A percentile compares a stretch with the other conserved stretches of the same genome.
Evolutionary conservation across 805 yeast species (phyloP).

Genomic region (Ogataea wickerhamii): DNA sequence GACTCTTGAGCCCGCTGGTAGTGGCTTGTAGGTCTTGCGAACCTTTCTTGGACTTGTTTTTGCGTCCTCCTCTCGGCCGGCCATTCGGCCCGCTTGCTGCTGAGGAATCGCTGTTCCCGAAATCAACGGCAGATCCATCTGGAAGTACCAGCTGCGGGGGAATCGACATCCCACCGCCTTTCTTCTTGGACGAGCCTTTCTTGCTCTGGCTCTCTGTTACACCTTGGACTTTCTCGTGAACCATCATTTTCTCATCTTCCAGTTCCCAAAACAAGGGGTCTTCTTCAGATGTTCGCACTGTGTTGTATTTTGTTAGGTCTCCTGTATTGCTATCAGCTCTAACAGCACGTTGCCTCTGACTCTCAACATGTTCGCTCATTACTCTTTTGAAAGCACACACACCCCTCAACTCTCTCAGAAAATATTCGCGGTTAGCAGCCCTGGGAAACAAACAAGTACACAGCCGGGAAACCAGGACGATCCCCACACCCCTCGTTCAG

Average conservation of each 20-base stretch:
- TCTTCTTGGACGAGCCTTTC: constrained; percentile 34
- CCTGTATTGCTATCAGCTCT: too few species aligned
- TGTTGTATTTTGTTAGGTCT: too few species aligned
- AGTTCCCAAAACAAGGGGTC: too few species aligned
- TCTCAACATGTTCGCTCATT: too few species aligned
- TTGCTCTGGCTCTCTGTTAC: constrained; percentile 5
- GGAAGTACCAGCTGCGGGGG: constrained; percentile 34
- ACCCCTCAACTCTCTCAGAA: too few species aligned
- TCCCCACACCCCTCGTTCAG: background rate
- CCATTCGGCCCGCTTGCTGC: constrained; percentile 13
- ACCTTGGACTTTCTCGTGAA: constrained; percentile 19
- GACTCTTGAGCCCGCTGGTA: constrained; percentile 21
- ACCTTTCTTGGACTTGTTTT: constrained; percentile 17
- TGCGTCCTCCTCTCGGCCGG: constrained; percentile 12
- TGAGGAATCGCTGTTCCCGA: constrained; percentile 19
- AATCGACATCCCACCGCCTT: constrained; percentile 22
- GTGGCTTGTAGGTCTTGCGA: constrained; percentile 20
- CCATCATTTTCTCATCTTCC: constrained; percentile 25
- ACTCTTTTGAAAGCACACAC: too few species aligned
- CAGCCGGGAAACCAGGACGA: background rate
- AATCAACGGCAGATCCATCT: constrained; percentile 26
- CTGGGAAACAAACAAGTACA: background rate
- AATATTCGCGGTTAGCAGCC: background rate
- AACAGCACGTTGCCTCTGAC: too few species aligned
- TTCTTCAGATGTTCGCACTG: too few species aligned